phyloP scores from a whole-genome alignment of 2,329 filamentous ascomycete species.

The Penicillium nordicum region DNA sequence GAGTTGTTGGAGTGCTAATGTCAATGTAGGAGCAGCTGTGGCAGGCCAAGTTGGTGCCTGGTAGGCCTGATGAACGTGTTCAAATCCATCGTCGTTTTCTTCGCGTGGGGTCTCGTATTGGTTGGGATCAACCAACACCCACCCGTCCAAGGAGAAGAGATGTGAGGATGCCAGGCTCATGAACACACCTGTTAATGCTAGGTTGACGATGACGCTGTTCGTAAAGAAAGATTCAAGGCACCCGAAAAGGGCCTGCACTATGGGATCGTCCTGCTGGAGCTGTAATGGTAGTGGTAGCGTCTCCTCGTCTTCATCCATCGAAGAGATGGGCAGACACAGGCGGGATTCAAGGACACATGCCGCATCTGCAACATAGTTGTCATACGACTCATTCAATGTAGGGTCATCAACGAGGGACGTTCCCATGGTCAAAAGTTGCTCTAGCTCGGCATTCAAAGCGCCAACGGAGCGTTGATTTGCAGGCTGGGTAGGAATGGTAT shows the following conservation, averaged over 20 bases:
- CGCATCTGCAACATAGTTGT: slow-evolving; percentile 49
- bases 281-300: slow-evolving; percentile 62
- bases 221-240: slow-evolving; percentile 78
- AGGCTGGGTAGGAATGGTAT: slow-evolving; percentile 46
- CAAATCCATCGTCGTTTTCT: slow-evolving; percentile 31
- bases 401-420: slow-evolving; percentile 38
- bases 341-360: slow-evolving; percentile 48
- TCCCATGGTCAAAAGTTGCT: slow-evolving; percentile 37
- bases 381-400: slow-evolving; percentile 42
- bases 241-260: slow-evolving; percentile 51
- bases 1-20: slow-evolving; percentile 58
- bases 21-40: slow-evolving; percentile 47
- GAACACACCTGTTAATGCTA: slow-evolving; percentile 79
- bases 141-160: slow-evolving; percentile 82
- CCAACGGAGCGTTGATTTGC: slow-evolving; percentile 35
- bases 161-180: slow-evolving; percentile 81
- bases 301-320: slow-evolving; percentile 37
- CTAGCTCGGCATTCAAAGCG: slow-evolving; percentile 42
- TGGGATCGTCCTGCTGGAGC: slow-evolving; percentile 61
- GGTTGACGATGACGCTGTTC: slow-evolving; percentile 87
- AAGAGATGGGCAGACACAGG: slow-evolving; percentile 30
- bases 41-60: slow-evolving; percentile 49
- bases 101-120: slow-evolving; percentile 45
- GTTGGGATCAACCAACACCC: slow-evolving; percentile 74
- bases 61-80: slow-evolving; percentile 30